Conservation (phyloP, 208 protist genomes). For the Jaenimonas drosophilae region DNA sequence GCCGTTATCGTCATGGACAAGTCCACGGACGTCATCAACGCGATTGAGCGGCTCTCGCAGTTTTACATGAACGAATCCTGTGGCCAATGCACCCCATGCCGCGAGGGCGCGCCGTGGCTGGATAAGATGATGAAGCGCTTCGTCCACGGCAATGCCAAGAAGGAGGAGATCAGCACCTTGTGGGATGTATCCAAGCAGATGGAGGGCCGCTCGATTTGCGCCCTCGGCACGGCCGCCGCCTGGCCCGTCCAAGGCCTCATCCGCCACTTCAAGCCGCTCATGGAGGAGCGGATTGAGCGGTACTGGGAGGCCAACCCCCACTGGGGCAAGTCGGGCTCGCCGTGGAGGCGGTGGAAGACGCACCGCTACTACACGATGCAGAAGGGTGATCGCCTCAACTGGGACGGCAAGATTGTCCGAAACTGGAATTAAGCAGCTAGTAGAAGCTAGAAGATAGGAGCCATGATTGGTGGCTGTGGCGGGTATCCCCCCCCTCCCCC, state of each 20-base stretch:
- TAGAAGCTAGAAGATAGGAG: too few relatives aligned
- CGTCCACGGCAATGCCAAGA: constrained; percentile 93
- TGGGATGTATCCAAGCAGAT: constrained; percentile 96
- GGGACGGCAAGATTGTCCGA: constrained; percentile 83
- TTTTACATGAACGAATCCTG: constrained; percentile 98
- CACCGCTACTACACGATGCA: constrained; percentile 88
- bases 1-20: constrained; percentile 99
- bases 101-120: constrained; percentile 95
- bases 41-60: constrained; percentile 92
- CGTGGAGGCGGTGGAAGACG: constrained; percentile 80
- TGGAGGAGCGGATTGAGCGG: constrained; percentile 93
- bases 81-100: constrained; percentile 98
- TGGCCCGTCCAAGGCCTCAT: constrained; percentile 98
- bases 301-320: constrained; percentile 86
- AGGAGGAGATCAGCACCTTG: constrained; percentile 97
- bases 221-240: constrained; percentile 96
- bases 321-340: constrained; percentile 73
- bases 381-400: constrained; percentile 80
- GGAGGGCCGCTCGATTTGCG: constrained; percentile 99
- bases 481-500: too few relatives aligned
- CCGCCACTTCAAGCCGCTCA: constrained; percentile 93
- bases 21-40: constrained; percentile 94
- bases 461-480: too few relatives aligned
- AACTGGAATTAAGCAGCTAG: constrained; percentile 88
- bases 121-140: constrained; percentile 97